Evolutionary conservation across 129 eudicot genomes (phyloP).

Genomic region (Pseudognaphalium luteoalbum): DNA sequence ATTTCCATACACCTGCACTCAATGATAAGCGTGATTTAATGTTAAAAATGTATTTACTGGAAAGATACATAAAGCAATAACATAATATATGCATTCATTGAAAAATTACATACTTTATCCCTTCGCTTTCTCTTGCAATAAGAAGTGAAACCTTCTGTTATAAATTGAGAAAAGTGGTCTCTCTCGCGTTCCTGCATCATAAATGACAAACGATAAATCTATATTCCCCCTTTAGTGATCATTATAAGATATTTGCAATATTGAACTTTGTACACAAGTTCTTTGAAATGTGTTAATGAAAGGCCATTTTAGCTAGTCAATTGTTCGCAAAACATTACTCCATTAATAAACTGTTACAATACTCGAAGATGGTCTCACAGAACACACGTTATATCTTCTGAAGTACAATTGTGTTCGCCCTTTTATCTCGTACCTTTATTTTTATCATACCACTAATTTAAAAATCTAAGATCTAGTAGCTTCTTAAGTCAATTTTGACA

Average conservation of each 20-base stretch:
- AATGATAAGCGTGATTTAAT: not conserved
- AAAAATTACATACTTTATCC: constrained; percentile 63
- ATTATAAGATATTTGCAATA: not conserved
- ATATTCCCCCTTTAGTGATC: not conserved
- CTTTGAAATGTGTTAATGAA: not conserved
- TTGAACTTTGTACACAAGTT: not conserved
- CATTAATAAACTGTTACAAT: not conserved
- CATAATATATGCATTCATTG: not conserved
- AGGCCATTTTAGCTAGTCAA: not conserved
- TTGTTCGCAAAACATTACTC: not conserved
- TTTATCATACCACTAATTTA: not conserved
- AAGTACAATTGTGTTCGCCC: not conserved
- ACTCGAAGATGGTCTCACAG: not conserved
- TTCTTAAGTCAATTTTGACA: not conserved
- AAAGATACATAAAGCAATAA: not conserved
- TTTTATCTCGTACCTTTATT: not conserved
- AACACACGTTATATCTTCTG: not conserved
- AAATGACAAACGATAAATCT: not conserved
- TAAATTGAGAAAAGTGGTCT: constrained; percentile 97
- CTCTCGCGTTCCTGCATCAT: constrained; percentile 79
- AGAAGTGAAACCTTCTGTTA: constrained; percentile 95
- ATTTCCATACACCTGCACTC: constrained; percentile 85
- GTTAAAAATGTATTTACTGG: not conserved
- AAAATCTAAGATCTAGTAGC: not conserved
- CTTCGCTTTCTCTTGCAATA: constrained; percentile 97